These are phyloP conservation scores for Pinguiococcus pyrenoidosus DNA, from an alignment of 108 stramenopile genomes.

Conservation along the genomic window DNA sequence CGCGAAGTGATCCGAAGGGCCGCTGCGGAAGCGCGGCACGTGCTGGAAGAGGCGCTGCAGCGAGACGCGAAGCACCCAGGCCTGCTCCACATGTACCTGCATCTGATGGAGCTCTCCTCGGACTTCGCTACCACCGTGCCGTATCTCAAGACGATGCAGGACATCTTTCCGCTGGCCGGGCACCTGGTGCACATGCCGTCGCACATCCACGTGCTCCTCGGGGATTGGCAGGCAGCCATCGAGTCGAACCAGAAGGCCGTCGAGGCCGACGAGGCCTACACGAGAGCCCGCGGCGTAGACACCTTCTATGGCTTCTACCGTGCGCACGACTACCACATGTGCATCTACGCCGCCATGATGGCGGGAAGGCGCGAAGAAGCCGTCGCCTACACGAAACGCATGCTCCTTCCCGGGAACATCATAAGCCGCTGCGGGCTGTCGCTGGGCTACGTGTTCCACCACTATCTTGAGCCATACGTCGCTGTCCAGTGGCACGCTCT, in stretches of 20 bases:
- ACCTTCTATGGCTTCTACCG: constrained; percentile 22
- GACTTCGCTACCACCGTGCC: constrained; percentile 4
- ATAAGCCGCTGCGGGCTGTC: no score
- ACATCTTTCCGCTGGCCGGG: constrained; percentile 5
- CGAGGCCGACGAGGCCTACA: constrained; percentile 17
- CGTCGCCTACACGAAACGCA: no score
- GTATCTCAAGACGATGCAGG: constrained; percentile 5
- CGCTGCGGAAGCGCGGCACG: background rate
- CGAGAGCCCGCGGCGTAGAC: background rate
- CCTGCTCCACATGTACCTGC: constrained; percentile 21
- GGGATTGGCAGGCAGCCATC: constrained; percentile 18
- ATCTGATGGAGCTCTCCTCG: constrained; percentile 28
- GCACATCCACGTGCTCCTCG: constrained; percentile 28
- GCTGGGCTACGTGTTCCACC: no score
- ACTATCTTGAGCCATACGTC: constrained; percentile 7
- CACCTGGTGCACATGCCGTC: constrained; percentile 33
- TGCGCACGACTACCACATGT: constrained; percentile 22
- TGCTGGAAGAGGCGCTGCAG: constrained; percentile 1
- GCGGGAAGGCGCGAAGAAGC: no score
- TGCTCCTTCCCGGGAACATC: no score
- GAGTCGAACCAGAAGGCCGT: constrained; percentile 10
- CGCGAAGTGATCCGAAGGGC: background rate
- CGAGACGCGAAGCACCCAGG: constrained; percentile 15
- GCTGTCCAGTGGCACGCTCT: constrained; percentile 12
- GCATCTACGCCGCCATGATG: constrained; percentile 2